Evolutionary conservation across 2,329 filamentous ascomycete species (phyloP).

Genomic region (Colletotrichum truncatum): DNA sequence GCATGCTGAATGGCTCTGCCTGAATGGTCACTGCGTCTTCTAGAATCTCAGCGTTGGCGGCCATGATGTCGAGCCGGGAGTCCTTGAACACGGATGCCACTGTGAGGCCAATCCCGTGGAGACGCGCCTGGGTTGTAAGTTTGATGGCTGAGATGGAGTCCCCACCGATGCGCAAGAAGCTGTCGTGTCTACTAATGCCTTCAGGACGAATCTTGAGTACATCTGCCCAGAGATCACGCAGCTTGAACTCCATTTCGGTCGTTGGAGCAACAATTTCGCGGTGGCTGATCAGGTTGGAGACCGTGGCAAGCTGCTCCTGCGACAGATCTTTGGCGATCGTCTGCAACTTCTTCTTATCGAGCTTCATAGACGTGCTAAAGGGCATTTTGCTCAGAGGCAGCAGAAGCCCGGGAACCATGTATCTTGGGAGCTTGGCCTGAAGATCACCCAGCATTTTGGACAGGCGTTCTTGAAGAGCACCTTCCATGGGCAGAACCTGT

Average conservation of each 20-base stretch:
- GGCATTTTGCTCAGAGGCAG: neutral
- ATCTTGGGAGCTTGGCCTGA: neutral
- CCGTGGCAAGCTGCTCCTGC: neutral
- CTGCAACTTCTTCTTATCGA: neutral
- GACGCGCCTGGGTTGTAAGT: slow-evolving; percentile 25
- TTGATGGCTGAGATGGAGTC: slow-evolving; percentile 35
- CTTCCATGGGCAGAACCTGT: neutral
- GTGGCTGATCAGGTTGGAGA: neutral
- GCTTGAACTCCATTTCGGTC: slow-evolving; percentile 14
- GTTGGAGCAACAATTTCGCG: neutral
- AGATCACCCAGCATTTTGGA: neutral
- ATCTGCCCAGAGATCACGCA: slow-evolving; percentile 31
- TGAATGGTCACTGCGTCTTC: neutral
- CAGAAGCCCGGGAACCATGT: neutral
- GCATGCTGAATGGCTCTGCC: neutral
- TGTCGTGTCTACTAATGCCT: slow-evolving; percentile 30
- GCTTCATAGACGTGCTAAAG: neutral
- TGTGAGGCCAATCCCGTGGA: slow-evolving; percentile 17
- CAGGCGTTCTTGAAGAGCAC: neutral
- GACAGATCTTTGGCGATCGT: neutral
- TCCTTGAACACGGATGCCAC: slow-evolving; percentile 28
- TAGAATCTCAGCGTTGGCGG: slow-evolving; percentile 9
- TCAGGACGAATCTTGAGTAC: slow-evolving; percentile 17
- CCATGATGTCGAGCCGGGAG: slow-evolving; percentile 10
- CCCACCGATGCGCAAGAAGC: slow-evolving; percentile 33